phyloP scores from a whole-genome alignment of 2,329 filamentous ascomycete genomes.

The Bipolaris sorokiniana region DNA sequence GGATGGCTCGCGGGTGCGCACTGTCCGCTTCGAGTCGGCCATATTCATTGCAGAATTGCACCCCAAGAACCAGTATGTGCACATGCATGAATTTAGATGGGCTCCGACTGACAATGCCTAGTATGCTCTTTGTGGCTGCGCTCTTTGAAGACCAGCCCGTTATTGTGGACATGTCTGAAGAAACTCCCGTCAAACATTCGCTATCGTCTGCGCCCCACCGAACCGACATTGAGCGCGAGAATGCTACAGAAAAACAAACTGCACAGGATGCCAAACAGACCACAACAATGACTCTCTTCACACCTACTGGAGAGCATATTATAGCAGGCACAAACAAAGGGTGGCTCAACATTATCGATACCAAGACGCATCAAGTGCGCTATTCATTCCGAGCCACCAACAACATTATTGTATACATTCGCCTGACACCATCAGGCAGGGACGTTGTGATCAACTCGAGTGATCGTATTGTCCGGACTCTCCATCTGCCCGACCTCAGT shows the following conservation, averaged over 20 bases:
- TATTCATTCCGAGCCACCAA: slow-evolving; percentile 88
- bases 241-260: slow-evolving; percentile 80
- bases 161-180: slow-evolving; percentile 78
- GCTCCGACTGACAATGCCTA: slow-evolving; percentile 45
- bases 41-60: slow-evolving; percentile 97
- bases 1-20: slow-evolving; percentile 73
- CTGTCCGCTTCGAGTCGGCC: slow-evolving; percentile 88
- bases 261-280: slow-evolving; percentile 94
- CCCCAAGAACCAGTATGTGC: slow-evolving; percentile 79
- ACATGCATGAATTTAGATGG: neutral
- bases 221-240: slow-evolving; percentile 71
- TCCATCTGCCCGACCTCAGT: slow-evolving; percentile 79
- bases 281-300: slow-evolving; percentile 92
- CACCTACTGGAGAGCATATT: slow-evolving; percentile 82
- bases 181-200: slow-evolving; percentile 73
- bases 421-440: slow-evolving; percentile 81
- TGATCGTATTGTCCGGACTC: slow-evolving; percentile 92
- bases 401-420: slow-evolving; percentile 85
- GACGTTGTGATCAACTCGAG: slow-evolving; percentile 91
- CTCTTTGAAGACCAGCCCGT: slow-evolving; percentile 93
- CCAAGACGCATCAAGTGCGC: slow-evolving; percentile 78
- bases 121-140: slow-evolving; percentile 84
- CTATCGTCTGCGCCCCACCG: slow-evolving; percentile 84
- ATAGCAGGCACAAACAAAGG: slow-evolving; percentile 94
- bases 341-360: slow-evolving; percentile 93